Base-by-base conservation (phyloP, 306 rosid genomes). In the Boehmeria nivea region DNA sequence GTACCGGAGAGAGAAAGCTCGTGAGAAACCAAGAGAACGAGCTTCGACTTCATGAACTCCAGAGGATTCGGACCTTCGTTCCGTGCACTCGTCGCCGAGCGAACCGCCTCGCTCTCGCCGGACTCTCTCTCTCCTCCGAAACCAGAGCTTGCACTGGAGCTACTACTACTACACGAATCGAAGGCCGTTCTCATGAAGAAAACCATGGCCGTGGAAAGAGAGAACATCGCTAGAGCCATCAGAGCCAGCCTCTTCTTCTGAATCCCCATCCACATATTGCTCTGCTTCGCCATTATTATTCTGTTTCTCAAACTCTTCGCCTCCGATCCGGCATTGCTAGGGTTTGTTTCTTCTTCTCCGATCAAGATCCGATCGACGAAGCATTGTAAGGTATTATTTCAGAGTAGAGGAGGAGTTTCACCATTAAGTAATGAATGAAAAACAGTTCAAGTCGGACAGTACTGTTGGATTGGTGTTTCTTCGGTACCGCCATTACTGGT, bases 1-100 rank as follows among this genome's bases (percentile, higher is more conserved):
- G 28, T 69, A 80, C 95, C 95, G 15, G 96, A 88, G 40, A 84
- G 86, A 49, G 96, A 80, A 14, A 82, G 82, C 72, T 88, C 88
- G 45, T 88, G 96, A 1, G 96, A 88, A 47, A 84, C 96, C 83
- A 88, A 69, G 20, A 84, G 88, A 18, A 88, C 96, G 13, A 84
- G 86, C 79, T 80, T 88, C 2, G 96, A 84, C 72, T 84, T 88
- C 94, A 88, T 84, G 71, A 82, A 84, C 12, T 65, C 69, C 1
- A 88, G 76, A 17, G 84, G 86, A 62, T 67, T 77, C 7, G 82
- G 60, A 14, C 45, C 59, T 18, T 31, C 49, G 17, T 20, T 57
- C 2, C 28, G 63, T 40, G 4, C 13, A 48, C 24, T 42, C 22
- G 75, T 26, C 49, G 69, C 39, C 6, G 86, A 63, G 7, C 44